A percentile compares a stretch with the other conserved stretches of the same genome.
Evolutionary conservation across 139 green algal species (phyloP).

Genomic region (Ettlia oleoabundans): DNA sequence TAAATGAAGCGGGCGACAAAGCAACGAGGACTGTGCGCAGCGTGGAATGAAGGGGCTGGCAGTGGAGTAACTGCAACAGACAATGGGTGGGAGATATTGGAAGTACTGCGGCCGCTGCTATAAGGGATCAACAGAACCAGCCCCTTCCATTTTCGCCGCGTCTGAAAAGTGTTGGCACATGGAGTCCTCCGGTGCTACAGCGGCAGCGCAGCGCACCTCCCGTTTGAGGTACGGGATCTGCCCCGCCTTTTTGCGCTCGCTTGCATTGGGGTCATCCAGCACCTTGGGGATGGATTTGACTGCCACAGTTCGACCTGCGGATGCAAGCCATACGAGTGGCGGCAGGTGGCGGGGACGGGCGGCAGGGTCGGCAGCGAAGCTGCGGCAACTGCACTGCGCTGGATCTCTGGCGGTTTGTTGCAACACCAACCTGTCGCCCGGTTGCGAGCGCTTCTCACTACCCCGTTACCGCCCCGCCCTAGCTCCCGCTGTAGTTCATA

Average conservation of each 20-base stretch:
- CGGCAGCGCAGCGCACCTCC: conserved; percentile 19
- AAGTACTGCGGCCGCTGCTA: too few species aligned
- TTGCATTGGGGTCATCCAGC: conserved; percentile 19
- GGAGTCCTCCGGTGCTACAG: background rate
- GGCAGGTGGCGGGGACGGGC: background rate
- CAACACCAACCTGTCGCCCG: too few species aligned
- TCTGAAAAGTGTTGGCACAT: too few species aligned
- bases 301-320: conserved; percentile 17
- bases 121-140: too few species aligned
- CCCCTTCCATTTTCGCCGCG: too few species aligned
- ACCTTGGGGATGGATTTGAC: conserved; percentile 49
- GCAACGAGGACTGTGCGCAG: background rate
- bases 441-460: too few species aligned
- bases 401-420: too few species aligned
- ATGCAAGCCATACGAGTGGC: background rate
- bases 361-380: too few species aligned
- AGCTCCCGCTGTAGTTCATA: conserved; percentile 30
- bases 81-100: too few species aligned
- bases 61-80: background rate
- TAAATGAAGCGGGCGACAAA: too few species aligned
- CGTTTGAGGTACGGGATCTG: conserved; percentile 26
- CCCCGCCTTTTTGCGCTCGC: conserved; percentile 31
- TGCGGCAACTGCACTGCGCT: too few species aligned
- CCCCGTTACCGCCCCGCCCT: conserved; percentile 33
- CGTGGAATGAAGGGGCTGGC: background rate